Conservation (phyloP, 768 basidiomycete species). For the Termitomyces eurrhizus region DNA sequence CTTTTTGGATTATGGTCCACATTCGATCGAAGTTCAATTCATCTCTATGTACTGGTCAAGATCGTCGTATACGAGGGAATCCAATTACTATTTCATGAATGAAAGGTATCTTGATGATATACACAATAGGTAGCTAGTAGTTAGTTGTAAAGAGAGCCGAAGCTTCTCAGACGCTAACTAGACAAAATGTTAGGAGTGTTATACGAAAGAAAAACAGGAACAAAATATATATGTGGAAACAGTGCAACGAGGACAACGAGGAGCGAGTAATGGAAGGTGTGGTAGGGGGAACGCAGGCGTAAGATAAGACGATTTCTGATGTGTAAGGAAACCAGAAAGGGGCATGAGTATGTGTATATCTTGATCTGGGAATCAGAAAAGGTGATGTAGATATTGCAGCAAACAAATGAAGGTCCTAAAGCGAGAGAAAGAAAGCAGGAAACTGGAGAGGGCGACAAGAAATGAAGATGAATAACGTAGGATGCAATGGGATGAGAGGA, state of each 20-base stretch:
- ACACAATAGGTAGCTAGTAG: constrained; percentile 22
- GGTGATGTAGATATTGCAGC: constrained; percentile 22
- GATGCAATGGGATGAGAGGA: constrained; percentile 19
- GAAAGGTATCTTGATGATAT: constrained; percentile 26
- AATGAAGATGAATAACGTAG: constrained; percentile 23
- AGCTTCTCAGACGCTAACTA: constrained; percentile 16
- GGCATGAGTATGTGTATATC: constrained; percentile 17
- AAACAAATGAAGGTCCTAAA: constrained; percentile 21
- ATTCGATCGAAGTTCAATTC: too few species aligned
- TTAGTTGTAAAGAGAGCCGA: constrained; percentile 9
- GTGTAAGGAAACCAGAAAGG: constrained; percentile 6
- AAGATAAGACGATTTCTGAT: constrained; percentile 12
- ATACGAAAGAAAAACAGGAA: constrained; percentile 17
- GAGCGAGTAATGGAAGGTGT: constrained; percentile 10
- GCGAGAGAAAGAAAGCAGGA: constrained; percentile 17
- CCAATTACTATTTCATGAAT: constrained; percentile 16
- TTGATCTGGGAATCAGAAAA: constrained; percentile 12
- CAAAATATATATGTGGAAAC: constrained; percentile 10
- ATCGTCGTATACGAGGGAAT: neutral
- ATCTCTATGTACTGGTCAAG: neutral
- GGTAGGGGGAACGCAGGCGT: constrained; percentile 12
- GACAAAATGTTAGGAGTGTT: constrained; percentile 19
- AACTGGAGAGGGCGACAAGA: constrained; percentile 16
- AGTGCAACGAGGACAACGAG: constrained; percentile 15
- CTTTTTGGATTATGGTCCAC: too few species aligned